phyloP scores from a whole-genome alignment of 306 rosid species.

The Fragaria nilgerrensis region DNA sequence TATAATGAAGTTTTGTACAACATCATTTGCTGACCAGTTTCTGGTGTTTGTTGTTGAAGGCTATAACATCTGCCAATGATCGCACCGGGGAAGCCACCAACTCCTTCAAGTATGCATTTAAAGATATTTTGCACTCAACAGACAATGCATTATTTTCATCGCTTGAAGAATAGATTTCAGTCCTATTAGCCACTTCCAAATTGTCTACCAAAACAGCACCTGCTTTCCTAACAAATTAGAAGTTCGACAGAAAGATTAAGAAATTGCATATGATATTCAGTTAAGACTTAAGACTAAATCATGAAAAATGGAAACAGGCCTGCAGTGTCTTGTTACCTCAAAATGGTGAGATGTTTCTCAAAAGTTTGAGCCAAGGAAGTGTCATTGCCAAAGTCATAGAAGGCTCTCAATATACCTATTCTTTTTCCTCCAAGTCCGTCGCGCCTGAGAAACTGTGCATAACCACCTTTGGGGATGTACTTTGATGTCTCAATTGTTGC shows the following conservation, averaged over 20 bases:
- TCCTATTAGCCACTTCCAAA: constrained; percentile 30
- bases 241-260: not conserved
- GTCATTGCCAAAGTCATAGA: constrained; percentile 23
- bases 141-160: constrained; percentile 2
- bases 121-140: constrained; percentile 20
- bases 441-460: constrained; percentile 46
- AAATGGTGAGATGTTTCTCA: constrained; percentile 42
- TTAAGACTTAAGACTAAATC: not conserved
- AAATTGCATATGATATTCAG: not conserved
- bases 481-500: constrained; percentile 47
- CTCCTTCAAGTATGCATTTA: constrained; percentile 24
- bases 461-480: constrained; percentile 58
- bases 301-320: not conserved
- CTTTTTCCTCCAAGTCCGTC: constrained; percentile 55
- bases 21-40: constrained; percentile 13
- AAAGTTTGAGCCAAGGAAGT: constrained; percentile 32
- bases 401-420: constrained; percentile 41
- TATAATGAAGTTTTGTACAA: not conserved
- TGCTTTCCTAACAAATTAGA: constrained; percentile 20
- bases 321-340: constrained; percentile 38
- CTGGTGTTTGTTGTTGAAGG: constrained; percentile 15
- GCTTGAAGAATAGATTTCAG: not conserved
- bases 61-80: constrained; percentile 30
- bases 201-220: constrained; percentile 52
- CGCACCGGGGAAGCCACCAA: constrained; percentile 23